Base-by-base conservation (phyloP, 805 yeast species). In the Yarrowia sp. region DNA sequence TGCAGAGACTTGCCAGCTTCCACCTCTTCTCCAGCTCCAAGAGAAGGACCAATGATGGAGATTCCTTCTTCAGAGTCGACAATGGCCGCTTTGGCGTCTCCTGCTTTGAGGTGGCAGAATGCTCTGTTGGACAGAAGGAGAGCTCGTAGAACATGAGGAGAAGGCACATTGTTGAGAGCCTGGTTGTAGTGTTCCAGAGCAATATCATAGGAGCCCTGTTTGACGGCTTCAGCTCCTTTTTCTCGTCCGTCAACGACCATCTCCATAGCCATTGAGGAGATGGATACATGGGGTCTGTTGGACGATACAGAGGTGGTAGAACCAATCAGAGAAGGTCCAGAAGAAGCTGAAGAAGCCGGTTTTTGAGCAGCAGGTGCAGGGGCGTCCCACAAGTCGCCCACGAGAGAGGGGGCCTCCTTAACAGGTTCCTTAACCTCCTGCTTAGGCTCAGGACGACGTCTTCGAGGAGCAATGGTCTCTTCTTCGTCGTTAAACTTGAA, bases 51-150 rank as follows among this genome's bases (percentile, higher is more conserved):
- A 33, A 81, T 74, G 33, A 80, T 68, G 0, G 67, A 67, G 13
- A 86, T 68, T 0, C 86, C 92, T 22, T 76, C 76, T 1, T 80
- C 80, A 6, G 86, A 76, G 65, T 77, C 79, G 3, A 71, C 74
- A 15, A 80, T 72, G 2, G 88, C 86, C 7, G 77, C 75, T 66
- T 81, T 83, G 64, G 88, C 81, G 68, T 89, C 86, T 1, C 98
- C 98, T 0, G 84, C 74, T 71, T 89, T 91, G 39, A 85, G 77
- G 41, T 79, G 79, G 5, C 89, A 84, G 0, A 87, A 80, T 0
- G 95, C 86, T 33, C 93, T 79, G 74, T 95, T 95, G 0, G 98
- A 89, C 58, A 80, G 80, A 1, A 90, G 83, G 18, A 92, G 78
- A 2, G 92, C 81, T 15, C 87, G 80, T 42, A 86, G 79, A 35